Conservation (phyloP, 139 green algal genomes). For the Micractinium sp. region DNA sequence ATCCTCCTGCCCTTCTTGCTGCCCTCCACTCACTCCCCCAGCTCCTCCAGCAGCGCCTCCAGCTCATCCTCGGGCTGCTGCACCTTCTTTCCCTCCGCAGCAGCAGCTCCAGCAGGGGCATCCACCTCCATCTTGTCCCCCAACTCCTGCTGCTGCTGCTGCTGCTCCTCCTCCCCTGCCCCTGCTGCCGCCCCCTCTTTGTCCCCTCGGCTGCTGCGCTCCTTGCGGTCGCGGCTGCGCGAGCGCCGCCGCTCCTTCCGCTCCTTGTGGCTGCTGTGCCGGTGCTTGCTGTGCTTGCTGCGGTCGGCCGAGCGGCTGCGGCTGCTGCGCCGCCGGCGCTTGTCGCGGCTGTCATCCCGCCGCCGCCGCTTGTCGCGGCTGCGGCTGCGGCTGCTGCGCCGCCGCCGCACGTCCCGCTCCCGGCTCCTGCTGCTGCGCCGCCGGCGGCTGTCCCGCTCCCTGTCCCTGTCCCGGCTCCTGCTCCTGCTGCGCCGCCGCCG, state of each 20-base stretch:
- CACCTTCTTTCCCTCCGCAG: background rate
- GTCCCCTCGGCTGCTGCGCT: background rate
- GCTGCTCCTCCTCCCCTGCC: constrained; percentile 18
- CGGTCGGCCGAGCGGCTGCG: background rate
- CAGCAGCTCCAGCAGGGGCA: background rate
- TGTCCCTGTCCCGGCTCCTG: constrained; percentile 13
- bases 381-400: background rate
- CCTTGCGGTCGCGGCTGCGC: background rate
- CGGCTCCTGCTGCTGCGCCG: constrained; percentile 4
- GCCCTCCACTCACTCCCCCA: background rate
- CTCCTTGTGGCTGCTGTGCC: background rate
- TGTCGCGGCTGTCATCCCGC: constrained; percentile 3
- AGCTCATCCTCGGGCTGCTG: constrained; percentile 38
- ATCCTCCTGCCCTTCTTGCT: no score
- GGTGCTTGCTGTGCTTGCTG: constrained; percentile 15
- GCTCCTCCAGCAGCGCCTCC: constrained; percentile 42
- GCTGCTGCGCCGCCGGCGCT: background rate
- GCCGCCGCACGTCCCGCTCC: background rate
- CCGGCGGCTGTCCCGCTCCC: background rate
- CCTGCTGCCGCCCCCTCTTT: constrained; percentile 13
- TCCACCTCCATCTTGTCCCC: background rate
- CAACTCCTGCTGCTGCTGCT: background rate
- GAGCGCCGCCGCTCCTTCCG: constrained; percentile 8
- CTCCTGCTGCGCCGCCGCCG: constrained; percentile 1
- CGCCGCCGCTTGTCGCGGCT: background rate